phyloP scores from a whole-genome alignment of 345 rosid species.

The Acer negundo region DNA sequence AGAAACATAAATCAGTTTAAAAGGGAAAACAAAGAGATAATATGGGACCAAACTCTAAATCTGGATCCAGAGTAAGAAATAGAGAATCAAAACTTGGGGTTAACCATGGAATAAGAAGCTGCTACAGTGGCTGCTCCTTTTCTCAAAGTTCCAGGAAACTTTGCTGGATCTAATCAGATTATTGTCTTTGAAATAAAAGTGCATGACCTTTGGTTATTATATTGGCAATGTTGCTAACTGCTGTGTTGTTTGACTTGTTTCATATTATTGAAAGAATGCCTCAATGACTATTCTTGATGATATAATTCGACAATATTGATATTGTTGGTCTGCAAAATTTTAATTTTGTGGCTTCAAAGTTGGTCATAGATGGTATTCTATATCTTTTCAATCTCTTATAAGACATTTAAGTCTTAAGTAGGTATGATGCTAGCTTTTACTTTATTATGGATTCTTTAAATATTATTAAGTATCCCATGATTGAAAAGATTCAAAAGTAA shows the following conservation, averaged over 20 bases:
- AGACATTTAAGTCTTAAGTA: too few species aligned
- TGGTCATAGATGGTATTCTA: background rate
- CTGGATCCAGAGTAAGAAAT: background rate
- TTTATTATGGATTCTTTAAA: background rate
- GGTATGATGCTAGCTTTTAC: slow-evolving; percentile 2
- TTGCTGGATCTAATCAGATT: background rate
- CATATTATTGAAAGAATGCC: background rate
- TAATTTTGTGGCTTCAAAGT: background rate
- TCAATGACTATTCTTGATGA: background rate
- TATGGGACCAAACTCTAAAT: background rate
- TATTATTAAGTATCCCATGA: too few species aligned
- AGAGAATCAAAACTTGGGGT: background rate
- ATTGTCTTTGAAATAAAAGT: background rate
- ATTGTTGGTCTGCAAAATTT: background rate
- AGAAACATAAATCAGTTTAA: slow-evolving; percentile 6
- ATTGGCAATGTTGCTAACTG: background rate
- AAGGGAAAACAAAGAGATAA: background rate
- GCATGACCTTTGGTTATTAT: background rate
- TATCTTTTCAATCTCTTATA: background rate
- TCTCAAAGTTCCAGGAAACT: background rate
- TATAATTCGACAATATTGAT: background rate
- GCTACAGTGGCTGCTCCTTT: background rate
- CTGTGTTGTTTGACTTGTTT: background rate
- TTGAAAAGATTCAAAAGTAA: background rate
- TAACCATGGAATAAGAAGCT: background rate